Conservation (phyloP, 768 basidiomycete species). For the Psilocybe tampanensis region DNA sequence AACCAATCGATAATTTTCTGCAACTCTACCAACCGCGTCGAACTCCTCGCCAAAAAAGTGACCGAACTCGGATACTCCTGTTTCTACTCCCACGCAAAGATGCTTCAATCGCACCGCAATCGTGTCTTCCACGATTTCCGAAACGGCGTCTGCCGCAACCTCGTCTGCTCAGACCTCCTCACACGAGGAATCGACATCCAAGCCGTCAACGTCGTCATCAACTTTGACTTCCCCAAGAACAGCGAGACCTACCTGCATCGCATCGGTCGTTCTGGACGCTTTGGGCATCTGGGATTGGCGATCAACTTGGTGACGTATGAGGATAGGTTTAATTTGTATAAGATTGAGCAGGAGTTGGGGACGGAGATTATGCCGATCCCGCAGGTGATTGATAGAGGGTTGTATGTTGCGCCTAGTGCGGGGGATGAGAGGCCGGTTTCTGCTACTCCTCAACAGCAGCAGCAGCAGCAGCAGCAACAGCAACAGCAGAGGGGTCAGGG, state of each 20-base stretch:
- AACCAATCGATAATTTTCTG: conserved; percentile 99
- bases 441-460: conserved; percentile 37
- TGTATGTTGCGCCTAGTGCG: conserved; percentile 86
- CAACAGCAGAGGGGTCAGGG: conserved; percentile 21
- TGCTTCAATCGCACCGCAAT: conserved; percentile 98
- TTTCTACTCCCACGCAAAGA: conserved; percentile 99
- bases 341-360: conserved; percentile 97
- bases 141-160: conserved; percentile 96
- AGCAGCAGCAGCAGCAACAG: conserved; percentile 25
- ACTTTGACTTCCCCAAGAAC: conserved; percentile 99
- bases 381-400: conserved; percentile 82
- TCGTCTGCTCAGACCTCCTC: conserved; percentile 96
- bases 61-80: conserved; percentile 99
- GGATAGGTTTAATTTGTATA: conserved; percentile 96
- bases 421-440: conserved; percentile 46
- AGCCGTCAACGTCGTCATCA: conserved; percentile 99
- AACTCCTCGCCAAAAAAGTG: conserved; percentile 98
- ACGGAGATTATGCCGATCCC: conserved; percentile 98
- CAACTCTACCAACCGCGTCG: conserved; percentile 99
- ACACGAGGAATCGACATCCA: conserved; percentile 99
- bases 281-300: conserved; percentile 95
- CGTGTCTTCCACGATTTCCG: conserved; percentile 99
- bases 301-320: conserved; percentile 99
- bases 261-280: conserved; percentile 96
- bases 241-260: conserved; percentile 98